phyloP scores from a whole-genome alignment of 257 asterid species.

The Scutellaria minor region DNA sequence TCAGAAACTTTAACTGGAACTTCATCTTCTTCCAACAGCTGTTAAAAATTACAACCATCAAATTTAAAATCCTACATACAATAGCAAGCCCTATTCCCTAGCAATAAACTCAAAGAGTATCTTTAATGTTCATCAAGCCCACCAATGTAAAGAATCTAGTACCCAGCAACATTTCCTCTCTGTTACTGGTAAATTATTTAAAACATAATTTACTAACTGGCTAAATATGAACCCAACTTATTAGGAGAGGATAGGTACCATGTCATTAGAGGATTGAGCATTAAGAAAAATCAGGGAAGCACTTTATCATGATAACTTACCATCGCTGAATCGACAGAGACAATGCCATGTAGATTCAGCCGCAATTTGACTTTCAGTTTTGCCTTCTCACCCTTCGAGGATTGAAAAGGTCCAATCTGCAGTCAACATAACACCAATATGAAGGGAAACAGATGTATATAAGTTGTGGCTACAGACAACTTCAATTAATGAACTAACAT shows the following conservation, averaged over 20 bases:
- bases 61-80: no score
- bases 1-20: slow-evolving; percentile 64
- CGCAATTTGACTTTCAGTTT: slow-evolving; percentile 78
- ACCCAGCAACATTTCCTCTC: no score
- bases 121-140: no score
- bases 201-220: no score
- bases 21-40: slow-evolving; percentile 92
- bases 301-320: slow-evolving; percentile 44
- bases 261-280: no score
- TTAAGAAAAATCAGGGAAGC: background rate
- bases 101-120: no score
- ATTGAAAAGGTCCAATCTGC: slow-evolving; percentile 87
- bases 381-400: slow-evolving; percentile 59
- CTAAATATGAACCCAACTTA: no score
- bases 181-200: no score
- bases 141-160: no score
- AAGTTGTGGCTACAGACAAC: background rate
- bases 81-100: no score
- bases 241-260: no score
- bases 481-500: background rate
- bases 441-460: background rate
- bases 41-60: background rate
- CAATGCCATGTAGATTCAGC: slow-evolving; percentile 78
- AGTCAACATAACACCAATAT: background rate
- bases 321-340: slow-evolving; percentile 72